Evolutionary conservation across 2,329 filamentous ascomycete species (phyloP), one percentile per base, ranked within the genome.

Genomic region (Penicillium verrucosum): DNA sequence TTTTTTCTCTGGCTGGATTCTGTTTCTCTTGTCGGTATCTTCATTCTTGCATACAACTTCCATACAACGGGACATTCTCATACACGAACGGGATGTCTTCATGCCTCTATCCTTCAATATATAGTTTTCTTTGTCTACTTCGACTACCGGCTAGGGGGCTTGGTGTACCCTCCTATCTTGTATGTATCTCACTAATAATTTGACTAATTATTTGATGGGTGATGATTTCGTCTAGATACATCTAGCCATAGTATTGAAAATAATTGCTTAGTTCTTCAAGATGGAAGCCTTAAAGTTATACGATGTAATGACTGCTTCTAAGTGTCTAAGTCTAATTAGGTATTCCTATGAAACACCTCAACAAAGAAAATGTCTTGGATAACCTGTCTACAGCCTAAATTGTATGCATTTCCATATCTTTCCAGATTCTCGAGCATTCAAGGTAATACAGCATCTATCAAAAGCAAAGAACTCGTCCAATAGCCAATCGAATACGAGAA

Each of bases 81-180:
- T 57, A 65, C 43, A 66, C 61, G 64, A 61, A 58, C 10, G 56
- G 60, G 61, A 60, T 60, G 51, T 64, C 58, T 23, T 40, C 4
- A 54, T 45, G 45, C 52, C 49, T 53, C n/a, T n/a, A 32, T 40
- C 8, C 32, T 49, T 38, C 51, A 48, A 32, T 48, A 41, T 56
- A 52, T 36, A 51, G 9, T 21, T 32, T 55, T 37, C 18, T 44
- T 45, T 16, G 25, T 21, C 23, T 25, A 9, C 38, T 23, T 5
- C 8, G 29, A 32, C 29, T 44, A n/a, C 21, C 25, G 36, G 30
- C n/a, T 30, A n/a, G 18, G 3, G 12, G 14, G 4, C 5, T 36
- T 42, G 36, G 27, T 44, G 25, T 38, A 18, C 21, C 18, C 25
- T 44, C 23, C 18, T 30, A 27, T 27, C 21, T 51, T 55, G 18